Conservation (phyloP, 257 asterid species). For the Solanum ahanhuiri region DNA sequence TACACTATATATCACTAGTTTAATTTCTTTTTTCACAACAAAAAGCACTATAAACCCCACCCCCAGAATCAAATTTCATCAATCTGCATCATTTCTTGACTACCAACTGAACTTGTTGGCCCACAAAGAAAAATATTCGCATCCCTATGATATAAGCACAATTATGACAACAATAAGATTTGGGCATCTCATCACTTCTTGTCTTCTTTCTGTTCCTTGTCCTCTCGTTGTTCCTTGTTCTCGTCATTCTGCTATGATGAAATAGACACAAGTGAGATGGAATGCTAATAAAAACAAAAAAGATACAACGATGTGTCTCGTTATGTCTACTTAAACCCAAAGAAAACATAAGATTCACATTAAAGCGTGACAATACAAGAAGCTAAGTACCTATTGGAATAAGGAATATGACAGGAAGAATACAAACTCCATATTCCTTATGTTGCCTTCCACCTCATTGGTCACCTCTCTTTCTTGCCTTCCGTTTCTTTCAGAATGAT, state of each 20-base stretch:
- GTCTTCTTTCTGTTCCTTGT: background rate
- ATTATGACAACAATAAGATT: background rate
- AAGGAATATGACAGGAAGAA: background rate
- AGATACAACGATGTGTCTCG: background rate
- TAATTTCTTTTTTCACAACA: background rate
- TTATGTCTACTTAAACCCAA: background rate
- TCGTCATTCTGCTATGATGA: background rate
- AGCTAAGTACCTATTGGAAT: background rate
- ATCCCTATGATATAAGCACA: background rate
- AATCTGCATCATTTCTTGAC: background rate
- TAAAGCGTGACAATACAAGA: background rate
- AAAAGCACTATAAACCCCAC: background rate
- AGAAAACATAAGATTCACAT: background rate
- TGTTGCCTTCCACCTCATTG: background rate
- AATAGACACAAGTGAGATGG: background rate
- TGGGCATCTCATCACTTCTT: conserved; percentile 1
- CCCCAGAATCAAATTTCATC: background rate
- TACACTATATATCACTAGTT: background rate
- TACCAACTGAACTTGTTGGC: background rate
- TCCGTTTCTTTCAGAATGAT: background rate
- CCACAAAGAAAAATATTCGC: background rate
- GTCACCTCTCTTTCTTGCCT: background rate
- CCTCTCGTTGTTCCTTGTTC: background rate
- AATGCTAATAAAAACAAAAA: background rate
- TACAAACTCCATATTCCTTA: background rate